Evolutionary conservation across 2,329 filamentous ascomycete genomes (phyloP), one percentile per base, ranked within the genome.

Genomic region (Neonectria hederae): DNA sequence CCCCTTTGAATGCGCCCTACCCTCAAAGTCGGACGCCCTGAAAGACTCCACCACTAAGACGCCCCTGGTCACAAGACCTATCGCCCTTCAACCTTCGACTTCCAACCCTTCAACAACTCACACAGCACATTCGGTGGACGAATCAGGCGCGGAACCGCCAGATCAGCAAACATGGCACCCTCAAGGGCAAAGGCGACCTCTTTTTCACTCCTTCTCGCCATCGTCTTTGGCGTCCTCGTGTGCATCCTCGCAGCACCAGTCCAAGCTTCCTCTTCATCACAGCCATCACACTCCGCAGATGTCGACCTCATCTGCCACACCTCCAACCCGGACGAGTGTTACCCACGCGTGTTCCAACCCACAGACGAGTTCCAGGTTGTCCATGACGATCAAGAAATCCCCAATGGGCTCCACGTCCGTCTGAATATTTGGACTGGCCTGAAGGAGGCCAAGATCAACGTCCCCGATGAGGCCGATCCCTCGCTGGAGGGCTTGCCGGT

Each of bases 401-500:
- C 90, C 1, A 78, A 82, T 0, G 90, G 90, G 6, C 83, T 92
- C 5, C 90, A 92, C 74, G 83, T 92, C 55, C 86, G 89, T 42
- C 77, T 92, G 59, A 87, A 92, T 73, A 82, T 92, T 51, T 83
- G 83, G 69, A 89, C 88, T 0, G 89, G 90, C 22, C 71, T 83
- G 68, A 89, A 87, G 69, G 88, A 91, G 74, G 90, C 89, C 68
- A 89, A 90, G 72, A 81, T 91, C 65, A 87, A 91, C 75, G 82
- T 89, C 19, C 87, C 87, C 0, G 80, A 80, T 13, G 87, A 89
- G 67, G 73, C 76, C 19, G 78, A 82, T 54, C 75, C 82, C 17
- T 79, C 79, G 0, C 77, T 87, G 0, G 81, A 83, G 35, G 84
- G 84, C n/a, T 72, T 87, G 2, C 82, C 84, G 1, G 80, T 84